These are phyloP conservation scores for Lactuca sativa DNA, from an alignment of 129 eudicot genomes.

Conservation along the genomic window DNA sequence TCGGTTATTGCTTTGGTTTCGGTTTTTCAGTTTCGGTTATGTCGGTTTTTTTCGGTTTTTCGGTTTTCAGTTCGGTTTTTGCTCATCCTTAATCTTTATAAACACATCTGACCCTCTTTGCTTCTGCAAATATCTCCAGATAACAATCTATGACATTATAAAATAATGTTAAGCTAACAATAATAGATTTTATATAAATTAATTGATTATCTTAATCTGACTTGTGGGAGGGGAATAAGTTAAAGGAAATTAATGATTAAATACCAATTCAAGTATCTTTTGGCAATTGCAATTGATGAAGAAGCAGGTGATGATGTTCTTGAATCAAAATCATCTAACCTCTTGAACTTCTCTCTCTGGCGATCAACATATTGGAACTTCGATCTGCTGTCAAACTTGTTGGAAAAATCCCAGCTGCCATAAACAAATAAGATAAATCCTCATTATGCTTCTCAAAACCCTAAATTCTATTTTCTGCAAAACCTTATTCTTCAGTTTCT, in stretches of 20 bases:
- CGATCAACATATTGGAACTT: conserved; percentile 49
- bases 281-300: conserved; percentile 58
- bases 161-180: conserved; percentile 15
- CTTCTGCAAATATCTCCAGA: conserved; percentile 79
- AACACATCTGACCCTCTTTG: conserved; percentile 82
- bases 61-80: no score
- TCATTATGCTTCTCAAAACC: conserved; percentile 12
- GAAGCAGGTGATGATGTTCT: conserved; percentile 66
- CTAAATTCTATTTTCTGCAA: background rate
- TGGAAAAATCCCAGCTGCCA: conserved; percentile 41
- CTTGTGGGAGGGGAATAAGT: conserved; percentile 93
- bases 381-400: conserved; percentile 58
- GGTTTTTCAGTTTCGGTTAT: no score
- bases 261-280: conserved; percentile 71
- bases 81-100: no score
- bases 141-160: conserved; percentile 61
- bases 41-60: no score
- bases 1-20: no score
- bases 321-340: conserved; percentile 80
- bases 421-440: conserved; percentile 15
- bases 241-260: conserved; percentile 82
- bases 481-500: background rate
- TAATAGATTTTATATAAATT: conserved; percentile 4
- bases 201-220: conserved; percentile 18
- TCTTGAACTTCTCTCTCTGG: conserved; percentile 63